These are phyloP conservation scores for Phellinidium pouzarii DNA, from an alignment of 1,284 basidiomycete genomes.

Conservation along the genomic window DNA sequence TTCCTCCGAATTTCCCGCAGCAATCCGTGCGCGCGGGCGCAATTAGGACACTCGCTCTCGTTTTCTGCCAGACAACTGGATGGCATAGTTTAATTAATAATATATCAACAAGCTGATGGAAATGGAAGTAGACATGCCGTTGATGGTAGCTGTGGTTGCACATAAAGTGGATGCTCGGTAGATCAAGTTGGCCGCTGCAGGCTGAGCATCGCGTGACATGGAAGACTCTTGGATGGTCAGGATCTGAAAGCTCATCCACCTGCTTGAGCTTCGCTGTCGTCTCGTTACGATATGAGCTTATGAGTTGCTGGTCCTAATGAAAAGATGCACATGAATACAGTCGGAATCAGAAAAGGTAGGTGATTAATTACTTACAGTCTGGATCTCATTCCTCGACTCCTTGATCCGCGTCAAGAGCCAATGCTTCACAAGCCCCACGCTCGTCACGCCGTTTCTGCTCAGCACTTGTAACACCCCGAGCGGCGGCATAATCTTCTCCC, in stretches of 20 bases:
- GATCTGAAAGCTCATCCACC: conserved; percentile 74
- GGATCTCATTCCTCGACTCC: conserved; percentile 69
- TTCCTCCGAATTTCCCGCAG: conserved; percentile 82
- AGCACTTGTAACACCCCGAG: conserved; percentile 85
- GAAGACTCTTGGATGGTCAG: conserved; percentile 78
- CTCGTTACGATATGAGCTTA: conserved; percentile 81
- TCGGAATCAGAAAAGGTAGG: conserved; percentile 10
- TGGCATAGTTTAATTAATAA: not conserved
- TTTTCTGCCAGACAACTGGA: conserved; percentile 74
- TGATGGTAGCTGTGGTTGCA: conserved; percentile 97
- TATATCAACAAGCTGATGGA: not conserved
- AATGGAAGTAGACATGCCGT: conserved; percentile 41
- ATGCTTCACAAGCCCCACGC: conserved; percentile 84
- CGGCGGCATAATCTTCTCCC: conserved; percentile 78
- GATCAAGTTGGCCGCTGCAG: conserved; percentile 83
- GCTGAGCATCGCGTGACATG: conserved; percentile 88
- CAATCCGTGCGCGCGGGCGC: conserved; percentile 81
- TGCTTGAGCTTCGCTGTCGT: conserved; percentile 78
- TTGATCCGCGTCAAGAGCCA: conserved; percentile 80
- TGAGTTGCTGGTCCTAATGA: conserved; percentile 84
- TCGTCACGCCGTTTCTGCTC: conserved; percentile 80
- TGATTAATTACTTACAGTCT: conserved; percentile 51
- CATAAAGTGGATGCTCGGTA: conserved; percentile 96
- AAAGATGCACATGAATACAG: conserved; percentile 8
- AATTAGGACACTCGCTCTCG: conserved; percentile 85